A percentile compares a stretch with the other conserved stretches of the same genome.
Evolutionary conservation across 2,329 filamentous ascomycete genomes (phyloP).

Genomic region (Chrysosporium queenslandicum): DNA sequence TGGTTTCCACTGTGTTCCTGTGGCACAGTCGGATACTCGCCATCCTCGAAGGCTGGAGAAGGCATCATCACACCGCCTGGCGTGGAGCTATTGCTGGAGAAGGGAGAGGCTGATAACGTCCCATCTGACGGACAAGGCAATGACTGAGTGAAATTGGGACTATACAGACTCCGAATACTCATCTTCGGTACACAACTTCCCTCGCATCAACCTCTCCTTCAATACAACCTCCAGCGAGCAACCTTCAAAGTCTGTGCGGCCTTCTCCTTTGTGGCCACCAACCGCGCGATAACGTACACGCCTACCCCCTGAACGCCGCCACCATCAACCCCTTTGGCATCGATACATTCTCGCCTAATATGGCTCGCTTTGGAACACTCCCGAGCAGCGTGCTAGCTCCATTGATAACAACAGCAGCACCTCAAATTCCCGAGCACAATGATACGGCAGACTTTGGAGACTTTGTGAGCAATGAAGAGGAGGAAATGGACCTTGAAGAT

Average conservation of each 20-base stretch:
- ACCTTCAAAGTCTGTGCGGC: no score
- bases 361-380: neutral
- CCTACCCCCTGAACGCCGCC: neutral
- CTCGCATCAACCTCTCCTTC: neutral
- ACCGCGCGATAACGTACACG: no score
- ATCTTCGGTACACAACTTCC: neutral
- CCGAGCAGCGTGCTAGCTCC: neutral
- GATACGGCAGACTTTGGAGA: slow-evolving; percentile 11
- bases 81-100: neutral
- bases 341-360: neutral
- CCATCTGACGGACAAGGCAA: neutral
- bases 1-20: neutral
- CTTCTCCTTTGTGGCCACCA: no score
- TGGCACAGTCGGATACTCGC: no score
- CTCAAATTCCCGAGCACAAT: slow-evolving; percentile 5
- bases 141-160: neutral
- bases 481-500: slow-evolving; percentile 12
- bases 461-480: slow-evolving; percentile 10
- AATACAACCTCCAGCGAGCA: no score
- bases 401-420: neutral
- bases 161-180: no score
- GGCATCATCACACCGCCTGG: neutral
- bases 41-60: no score
- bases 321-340: neutral
- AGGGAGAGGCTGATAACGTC: neutral